A percentile compares a stretch with the other conserved stretches of the same genome.
Conservation (phyloP, 257 asterid species). For the Solanum piurae region DNA sequence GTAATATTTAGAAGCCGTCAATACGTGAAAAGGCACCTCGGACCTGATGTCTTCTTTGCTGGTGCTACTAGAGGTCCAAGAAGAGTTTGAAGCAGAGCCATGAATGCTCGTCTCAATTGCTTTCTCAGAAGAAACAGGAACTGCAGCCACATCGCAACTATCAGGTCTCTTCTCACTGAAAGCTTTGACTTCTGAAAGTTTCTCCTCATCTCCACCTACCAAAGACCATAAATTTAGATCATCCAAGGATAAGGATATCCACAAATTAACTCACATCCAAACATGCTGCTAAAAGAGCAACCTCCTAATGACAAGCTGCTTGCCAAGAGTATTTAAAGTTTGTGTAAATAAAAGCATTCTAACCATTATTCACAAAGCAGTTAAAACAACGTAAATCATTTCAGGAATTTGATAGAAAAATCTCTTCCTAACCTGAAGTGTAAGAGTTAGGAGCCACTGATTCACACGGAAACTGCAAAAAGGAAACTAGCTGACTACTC, state of each 20-base stretch:
- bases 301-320: neutral
- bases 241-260: neutral
- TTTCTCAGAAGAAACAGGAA: conserved; percentile 4
- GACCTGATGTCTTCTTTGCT: conserved; percentile 21
- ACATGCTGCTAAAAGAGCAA: neutral
- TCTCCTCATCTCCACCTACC: conserved; percentile 16
- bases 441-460: neutral
- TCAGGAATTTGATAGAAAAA: neutral
- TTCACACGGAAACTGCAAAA: conserved; percentile 24
- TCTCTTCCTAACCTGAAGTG: conserved; percentile 16
- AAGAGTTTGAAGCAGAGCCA: conserved; percentile 18
- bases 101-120: conserved; percentile 7
- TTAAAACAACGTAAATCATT: neutral
- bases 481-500: conserved; percentile 14
- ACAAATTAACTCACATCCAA: neutral
- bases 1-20: conserved; percentile 14
- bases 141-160: conserved; percentile 6
- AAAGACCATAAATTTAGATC: neutral
- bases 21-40: conserved; percentile 12
- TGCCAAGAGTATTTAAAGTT: neutral
- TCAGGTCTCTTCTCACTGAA: conserved; percentile 10
- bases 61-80: conserved; percentile 19
- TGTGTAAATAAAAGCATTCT: neutral
- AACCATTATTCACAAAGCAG: neutral
- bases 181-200: neutral